phyloP scores from a whole-genome alignment of 2,329 filamentous ascomycete species.

The Aulographum hederae region DNA sequence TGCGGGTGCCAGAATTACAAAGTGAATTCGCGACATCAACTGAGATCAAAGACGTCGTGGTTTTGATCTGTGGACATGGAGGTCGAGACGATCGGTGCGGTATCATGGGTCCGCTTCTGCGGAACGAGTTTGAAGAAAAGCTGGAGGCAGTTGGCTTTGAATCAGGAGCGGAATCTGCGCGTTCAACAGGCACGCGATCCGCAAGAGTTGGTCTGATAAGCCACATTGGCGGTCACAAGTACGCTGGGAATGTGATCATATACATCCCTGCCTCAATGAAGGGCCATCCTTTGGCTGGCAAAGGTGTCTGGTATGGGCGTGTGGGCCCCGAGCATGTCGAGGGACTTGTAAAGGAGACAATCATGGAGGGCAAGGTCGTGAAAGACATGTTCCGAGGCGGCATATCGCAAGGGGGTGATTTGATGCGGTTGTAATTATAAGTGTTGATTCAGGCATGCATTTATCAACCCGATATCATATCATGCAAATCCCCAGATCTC shows the following conservation, averaged over 20 bases:
- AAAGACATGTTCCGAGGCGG: slow-evolving; percentile 55
- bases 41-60: slow-evolving; percentile 47
- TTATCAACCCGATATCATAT: too few relatives aligned
- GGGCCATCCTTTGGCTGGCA: slow-evolving; percentile 43
- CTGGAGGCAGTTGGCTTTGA: slow-evolving; percentile 31
- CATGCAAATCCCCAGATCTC: too few relatives aligned
- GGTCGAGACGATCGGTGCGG: slow-evolving; percentile 71
- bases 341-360: slow-evolving; percentile 54
- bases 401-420: slow-evolving; percentile 36
- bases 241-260: slow-evolving; percentile 67
- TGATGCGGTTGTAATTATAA: slow-evolving; percentile 20
- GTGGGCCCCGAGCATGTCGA: slow-evolving; percentile 61
- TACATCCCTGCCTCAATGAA: slow-evolving; percentile 39
- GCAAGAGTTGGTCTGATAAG: slow-evolving; percentile 54
- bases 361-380: slow-evolving; percentile 48
- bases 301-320: slow-evolving; percentile 67
- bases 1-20: slow-evolving; percentile 29
- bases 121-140: slow-evolving; percentile 48
- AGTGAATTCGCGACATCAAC: slow-evolving; percentile 34
- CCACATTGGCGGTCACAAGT: slow-evolving; percentile 74
- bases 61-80: slow-evolving; percentile 79
- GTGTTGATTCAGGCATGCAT: too few relatives aligned
- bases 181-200: slow-evolving; percentile 15
- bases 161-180: slow-evolving; percentile 13
- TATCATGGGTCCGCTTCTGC: slow-evolving; percentile 54